Percentiles rank a stretch among this genome's conserved stretches.
These are phyloP conservation scores for Saposhnikovia divaricata DNA, from an alignment of 129 eudicot species.

Conservation along the genomic window DNA sequence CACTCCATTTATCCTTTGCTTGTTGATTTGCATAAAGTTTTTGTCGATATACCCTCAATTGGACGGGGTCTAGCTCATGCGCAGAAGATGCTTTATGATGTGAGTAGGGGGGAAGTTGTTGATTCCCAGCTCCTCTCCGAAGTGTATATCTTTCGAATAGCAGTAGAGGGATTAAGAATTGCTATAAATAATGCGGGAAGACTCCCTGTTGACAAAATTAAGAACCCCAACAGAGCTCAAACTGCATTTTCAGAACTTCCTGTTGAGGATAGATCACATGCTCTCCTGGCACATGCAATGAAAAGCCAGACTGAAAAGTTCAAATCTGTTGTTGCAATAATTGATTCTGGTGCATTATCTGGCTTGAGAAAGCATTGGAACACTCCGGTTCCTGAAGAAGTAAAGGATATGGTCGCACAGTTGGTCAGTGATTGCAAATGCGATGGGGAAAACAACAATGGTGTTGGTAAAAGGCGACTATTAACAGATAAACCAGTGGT, in stretches of 20 bases:
- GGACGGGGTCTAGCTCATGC: slow-evolving; percentile 61
- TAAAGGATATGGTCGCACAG: slow-evolving; percentile 45
- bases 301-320: slow-evolving; percentile 57
- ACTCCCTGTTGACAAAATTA: slow-evolving; percentile 30
- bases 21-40: slow-evolving; percentile 52
- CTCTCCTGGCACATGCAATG: slow-evolving; percentile 74
- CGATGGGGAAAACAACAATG: slow-evolving; percentile 21
- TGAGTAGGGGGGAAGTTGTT: slow-evolving; percentile 50
- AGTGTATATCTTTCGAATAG: slow-evolving; percentile 59
- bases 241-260: slow-evolving; percentile 52
- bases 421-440: slow-evolving; percentile 37
- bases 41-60: slow-evolving; percentile 57
- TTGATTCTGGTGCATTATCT: slow-evolving; percentile 63
- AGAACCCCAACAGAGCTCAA: slow-evolving; percentile 7
- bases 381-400: slow-evolving; percentile 44
- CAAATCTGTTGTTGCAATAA: slow-evolving; percentile 65
- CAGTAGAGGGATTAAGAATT: slow-evolving; percentile 85
- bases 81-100: slow-evolving; percentile 70
- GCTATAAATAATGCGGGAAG: slow-evolving; percentile 71
- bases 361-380: slow-evolving; percentile 84
- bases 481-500: slow-evolving; percentile 64
- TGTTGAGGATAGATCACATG: slow-evolving; percentile 67
- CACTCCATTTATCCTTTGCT: slow-evolving; percentile 66
- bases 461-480: slow-evolving; percentile 34
- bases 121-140: slow-evolving; percentile 46